A percentile compares a stretch with the other conserved stretches of the same genome.
Evolutionary conservation across 495 filamentous ascomycete genomes (phyloP).

Genomic region (Chlorociboria aeruginascens): DNA sequence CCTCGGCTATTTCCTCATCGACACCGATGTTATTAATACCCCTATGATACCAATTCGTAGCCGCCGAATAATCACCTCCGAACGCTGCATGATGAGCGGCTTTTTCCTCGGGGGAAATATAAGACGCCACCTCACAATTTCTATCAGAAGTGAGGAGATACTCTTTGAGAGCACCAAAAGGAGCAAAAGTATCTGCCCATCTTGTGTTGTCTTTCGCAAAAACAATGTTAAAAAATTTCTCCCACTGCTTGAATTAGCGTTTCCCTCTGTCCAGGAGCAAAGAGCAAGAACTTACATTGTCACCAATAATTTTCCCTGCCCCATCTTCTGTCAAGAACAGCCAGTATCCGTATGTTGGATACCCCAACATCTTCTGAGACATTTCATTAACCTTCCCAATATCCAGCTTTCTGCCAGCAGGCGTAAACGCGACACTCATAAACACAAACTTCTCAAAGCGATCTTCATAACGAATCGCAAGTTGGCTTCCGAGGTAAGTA

Average conservation of each 20-base stretch:
- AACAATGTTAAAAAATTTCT: conserved; percentile 6
- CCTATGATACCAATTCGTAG: conserved; percentile 18
- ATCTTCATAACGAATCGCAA: conserved; percentile 1
- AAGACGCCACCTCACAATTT: background rate
- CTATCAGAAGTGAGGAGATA: conserved; percentile 5
- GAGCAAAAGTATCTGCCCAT: conserved; percentile 13
- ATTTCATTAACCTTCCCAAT: conserved; percentile 9
- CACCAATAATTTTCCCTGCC: conserved; percentile 2
- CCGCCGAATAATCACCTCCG: conserved; percentile 6
- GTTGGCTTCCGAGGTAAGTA: conserved; percentile 8
- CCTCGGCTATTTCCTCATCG: conserved; percentile 1
- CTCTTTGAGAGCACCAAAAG: conserved; percentile 2
- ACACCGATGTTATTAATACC: conserved; percentile 1
- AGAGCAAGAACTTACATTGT: background rate
- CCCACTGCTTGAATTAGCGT: background rate
- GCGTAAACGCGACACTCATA: conserved; percentile 8
- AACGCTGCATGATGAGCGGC: conserved; percentile 10
- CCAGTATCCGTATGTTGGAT: conserved; percentile 14
- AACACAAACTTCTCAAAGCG: conserved; percentile 13
- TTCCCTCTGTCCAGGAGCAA: background rate
- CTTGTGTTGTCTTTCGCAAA: conserved; percentile 7
- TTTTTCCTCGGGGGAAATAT: conserved; percentile 7
- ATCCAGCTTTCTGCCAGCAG: conserved; percentile 7
- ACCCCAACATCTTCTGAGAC: conserved; percentile 8
- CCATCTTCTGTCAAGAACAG: conserved; percentile 2